These are phyloP conservation scores for Erythrobasidium yunnanense DNA, from an alignment of 768 basidiomycete genomes.

Conservation along the genomic window DNA sequence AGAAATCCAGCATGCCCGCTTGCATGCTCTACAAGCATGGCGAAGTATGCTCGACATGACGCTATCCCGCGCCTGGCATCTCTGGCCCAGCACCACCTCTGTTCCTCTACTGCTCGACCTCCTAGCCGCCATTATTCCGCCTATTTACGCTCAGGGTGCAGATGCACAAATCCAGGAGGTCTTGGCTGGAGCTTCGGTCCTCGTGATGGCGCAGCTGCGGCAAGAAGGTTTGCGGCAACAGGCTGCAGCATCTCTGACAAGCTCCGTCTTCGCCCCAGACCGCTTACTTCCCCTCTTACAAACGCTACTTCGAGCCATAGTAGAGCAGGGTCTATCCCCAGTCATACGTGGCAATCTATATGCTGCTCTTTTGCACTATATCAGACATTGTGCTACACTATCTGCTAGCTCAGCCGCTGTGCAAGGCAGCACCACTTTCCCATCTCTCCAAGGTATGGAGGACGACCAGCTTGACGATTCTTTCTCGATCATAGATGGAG, in stretches of 20 bases:
- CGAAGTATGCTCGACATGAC: constrained; percentile 70
- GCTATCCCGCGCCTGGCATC: constrained; percentile 72
- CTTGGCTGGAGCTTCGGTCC: constrained; percentile 68
- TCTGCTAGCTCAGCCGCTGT: background rate
- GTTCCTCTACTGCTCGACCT: constrained; percentile 86
- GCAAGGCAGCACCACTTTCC: constrained; percentile 20
- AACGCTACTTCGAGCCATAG: constrained; percentile 60
- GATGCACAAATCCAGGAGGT: constrained; percentile 66
- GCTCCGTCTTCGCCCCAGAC: constrained; percentile 50
- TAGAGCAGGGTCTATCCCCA: constrained; percentile 67
- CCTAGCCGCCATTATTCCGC: constrained; percentile 64
- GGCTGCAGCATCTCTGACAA: constrained; percentile 50
- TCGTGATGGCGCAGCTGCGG: constrained; percentile 75
- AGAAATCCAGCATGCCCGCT: constrained; percentile 61
- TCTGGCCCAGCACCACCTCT: constrained; percentile 65
- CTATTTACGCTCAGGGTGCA: constrained; percentile 55
- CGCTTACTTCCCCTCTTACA: constrained; percentile 64
- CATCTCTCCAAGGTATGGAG: background rate
- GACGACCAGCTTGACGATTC: constrained; percentile 28
- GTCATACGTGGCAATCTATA: constrained; percentile 90
- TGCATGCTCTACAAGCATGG: constrained; percentile 70
- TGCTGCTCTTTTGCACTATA: constrained; percentile 75
- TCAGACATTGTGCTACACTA: constrained; percentile 48
- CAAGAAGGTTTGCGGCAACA: constrained; percentile 44
- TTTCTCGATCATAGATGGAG: constrained; percentile 35